Evolutionary conservation across 768 basidiomycete genomes (phyloP).

Genomic region (Boletus rubescentipes): DNA sequence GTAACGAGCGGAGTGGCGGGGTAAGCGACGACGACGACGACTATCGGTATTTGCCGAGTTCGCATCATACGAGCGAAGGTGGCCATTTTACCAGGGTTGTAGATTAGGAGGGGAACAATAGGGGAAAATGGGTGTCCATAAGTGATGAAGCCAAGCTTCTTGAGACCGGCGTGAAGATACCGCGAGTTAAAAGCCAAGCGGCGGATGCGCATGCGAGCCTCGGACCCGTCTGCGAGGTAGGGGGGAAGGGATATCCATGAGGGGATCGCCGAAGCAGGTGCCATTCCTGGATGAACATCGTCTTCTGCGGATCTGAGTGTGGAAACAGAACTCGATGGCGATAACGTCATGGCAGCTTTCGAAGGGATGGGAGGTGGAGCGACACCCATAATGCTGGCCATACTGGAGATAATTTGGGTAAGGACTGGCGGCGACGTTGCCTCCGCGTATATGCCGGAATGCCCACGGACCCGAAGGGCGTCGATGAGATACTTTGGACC

Average conservation of each 20-base stretch:
- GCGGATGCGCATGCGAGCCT: constrained; percentile 79
- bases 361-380: constrained; percentile 37
- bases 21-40: constrained; percentile 89
- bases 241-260: constrained; percentile 77
- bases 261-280: constrained; percentile 63
- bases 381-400: constrained; percentile 97
- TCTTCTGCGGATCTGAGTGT: constrained; percentile 39
- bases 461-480: constrained; percentile 74
- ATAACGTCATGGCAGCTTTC: constrained; percentile 22
- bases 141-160: constrained; percentile 94
- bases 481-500: constrained; percentile 81
- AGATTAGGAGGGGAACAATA: constrained; percentile 89
- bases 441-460: constrained; percentile 86
- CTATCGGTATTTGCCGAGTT: constrained; percentile 69
- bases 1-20: constrained; percentile 89
- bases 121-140: constrained; percentile 91
- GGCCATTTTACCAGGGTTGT: constrained; percentile 92
- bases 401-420: constrained; percentile 86
- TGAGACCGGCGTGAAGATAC: constrained; percentile 83
- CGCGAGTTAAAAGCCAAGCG: constrained; percentile 94
- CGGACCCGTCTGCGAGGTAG: constrained; percentile 72
- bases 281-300: constrained; percentile 65
- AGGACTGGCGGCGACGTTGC: constrained; percentile 88
- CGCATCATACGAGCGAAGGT: constrained; percentile 90
- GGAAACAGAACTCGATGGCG: constrained; percentile 32